Evolutionary conservation across 2,329 filamentous ascomycete species (phyloP).

Genomic region (Cytospora paraplurivora): DNA sequence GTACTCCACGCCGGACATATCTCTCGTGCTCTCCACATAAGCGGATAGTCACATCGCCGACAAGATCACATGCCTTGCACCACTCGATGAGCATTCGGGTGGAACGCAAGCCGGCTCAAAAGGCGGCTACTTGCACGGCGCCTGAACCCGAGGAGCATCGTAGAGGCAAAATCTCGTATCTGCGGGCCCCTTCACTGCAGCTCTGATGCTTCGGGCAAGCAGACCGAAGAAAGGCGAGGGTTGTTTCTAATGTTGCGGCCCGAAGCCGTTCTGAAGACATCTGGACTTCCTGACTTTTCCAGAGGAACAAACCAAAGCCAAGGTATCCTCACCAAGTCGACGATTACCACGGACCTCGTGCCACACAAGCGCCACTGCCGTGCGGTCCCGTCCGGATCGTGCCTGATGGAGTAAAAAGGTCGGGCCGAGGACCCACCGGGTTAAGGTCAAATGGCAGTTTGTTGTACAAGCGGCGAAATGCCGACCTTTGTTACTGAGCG

Average conservation of each 20-base stretch:
- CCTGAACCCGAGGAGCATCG: not conserved
- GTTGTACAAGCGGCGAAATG: not conserved
- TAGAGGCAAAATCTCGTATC: not conserved
- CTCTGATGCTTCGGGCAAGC: not conserved
- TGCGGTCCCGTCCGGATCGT: not conserved
- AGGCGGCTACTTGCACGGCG: not conserved
- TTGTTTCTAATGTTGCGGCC: not conserved
- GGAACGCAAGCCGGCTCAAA: not conserved
- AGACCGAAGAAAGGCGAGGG: not conserved
- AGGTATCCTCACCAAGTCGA: not conserved
- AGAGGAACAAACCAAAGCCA: not conserved
- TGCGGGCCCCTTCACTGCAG: not conserved
- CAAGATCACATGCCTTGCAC: slow-evolving; percentile 3
- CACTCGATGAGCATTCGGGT: slow-evolving; percentile 6
- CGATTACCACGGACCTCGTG: not conserved
- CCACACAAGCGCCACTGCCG: not conserved
- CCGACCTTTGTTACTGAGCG: too few species aligned
- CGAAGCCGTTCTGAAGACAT: not conserved
- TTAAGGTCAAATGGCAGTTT: not conserved
- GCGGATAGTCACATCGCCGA: slow-evolving; percentile 6
- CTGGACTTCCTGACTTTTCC: not conserved
- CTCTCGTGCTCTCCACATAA: not conserved
- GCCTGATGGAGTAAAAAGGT: not conserved
- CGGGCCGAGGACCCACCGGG: not conserved
- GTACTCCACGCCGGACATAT: not conserved